Conservation (phyloP, 257 asterid genomes). For the Plantago elongata region DNA sequence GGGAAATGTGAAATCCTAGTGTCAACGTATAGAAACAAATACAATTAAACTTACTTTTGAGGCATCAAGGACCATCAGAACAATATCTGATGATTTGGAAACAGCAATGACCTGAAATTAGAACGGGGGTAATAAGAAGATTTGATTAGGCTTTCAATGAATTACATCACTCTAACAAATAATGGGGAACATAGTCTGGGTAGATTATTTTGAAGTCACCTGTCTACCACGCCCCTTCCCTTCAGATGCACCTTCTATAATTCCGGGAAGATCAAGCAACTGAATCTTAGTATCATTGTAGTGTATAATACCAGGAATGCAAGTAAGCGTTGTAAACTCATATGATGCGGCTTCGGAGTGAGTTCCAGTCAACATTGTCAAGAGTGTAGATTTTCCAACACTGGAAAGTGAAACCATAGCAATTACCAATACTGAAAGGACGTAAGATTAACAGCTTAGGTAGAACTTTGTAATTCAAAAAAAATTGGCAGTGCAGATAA, state of each 20-base stretch:
- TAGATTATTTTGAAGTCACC: conserved; percentile 31
- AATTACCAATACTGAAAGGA: too few relatives aligned
- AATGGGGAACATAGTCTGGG: conserved; percentile 7
- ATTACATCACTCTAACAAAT: conserved; percentile 5
- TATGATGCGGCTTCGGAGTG: conserved; percentile 98
- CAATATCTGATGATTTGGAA: conserved; percentile 93
- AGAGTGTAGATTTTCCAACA: conserved; percentile 95
- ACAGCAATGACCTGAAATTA: conserved; percentile 87
- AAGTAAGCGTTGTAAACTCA: conserved; percentile 97
- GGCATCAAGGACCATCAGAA: conserved; percentile 76
- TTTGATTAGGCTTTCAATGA: conserved; percentile 16
- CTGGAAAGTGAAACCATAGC: conserved; percentile 30
- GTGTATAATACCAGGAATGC: conserved; percentile 96
- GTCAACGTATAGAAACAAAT: too few relatives aligned
- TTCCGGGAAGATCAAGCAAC: conserved; percentile 99
- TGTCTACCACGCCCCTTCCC: conserved; percentile 99
- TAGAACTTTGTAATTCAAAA: conserved; percentile 15
- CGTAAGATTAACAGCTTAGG: too few relatives aligned
- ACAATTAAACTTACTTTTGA: conserved; percentile 44
- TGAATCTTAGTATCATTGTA: conserved; percentile 96
- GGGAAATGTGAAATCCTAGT: too few relatives aligned
- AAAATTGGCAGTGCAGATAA: conserved; percentile 5
- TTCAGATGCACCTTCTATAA: conserved; percentile 98
- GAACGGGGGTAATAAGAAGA: conserved; percentile 1
- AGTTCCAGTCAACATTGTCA: conserved; percentile 97